A percentile compares a stretch with the other conserved stretches of the same genome.
These are phyloP conservation scores for Carex kokanica DNA, from an alignment of 176 grass and related monocot species.

Conservation along the genomic window DNA sequence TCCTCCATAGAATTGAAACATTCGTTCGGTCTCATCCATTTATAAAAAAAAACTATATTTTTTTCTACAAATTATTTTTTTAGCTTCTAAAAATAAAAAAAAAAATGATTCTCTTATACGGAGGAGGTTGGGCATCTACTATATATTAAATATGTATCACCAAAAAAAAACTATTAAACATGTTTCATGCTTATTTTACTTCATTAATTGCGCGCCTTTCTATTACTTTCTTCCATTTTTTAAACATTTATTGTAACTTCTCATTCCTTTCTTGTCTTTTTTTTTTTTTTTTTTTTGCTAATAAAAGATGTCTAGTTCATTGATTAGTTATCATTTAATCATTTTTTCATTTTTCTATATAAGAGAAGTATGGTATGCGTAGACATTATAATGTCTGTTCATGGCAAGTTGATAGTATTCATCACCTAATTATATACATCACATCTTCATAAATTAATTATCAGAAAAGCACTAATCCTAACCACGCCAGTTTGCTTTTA, in stretches of 20 bases:
- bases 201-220: background rate
- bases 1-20: no score
- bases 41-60: no score
- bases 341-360: no score
- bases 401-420: background rate
- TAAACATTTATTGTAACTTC: background rate
- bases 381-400: background rate
- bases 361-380: no score
- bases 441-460: background rate
- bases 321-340: constrained; percentile 11
- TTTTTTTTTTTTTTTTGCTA: no score
- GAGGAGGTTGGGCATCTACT: background rate
- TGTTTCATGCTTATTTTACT: background rate
- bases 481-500: background rate
- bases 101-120: background rate
- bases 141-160: background rate
- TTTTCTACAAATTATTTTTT: no score
- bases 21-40: no score
- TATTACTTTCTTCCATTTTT: background rate
- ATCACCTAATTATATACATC: background rate
- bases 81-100: no score
- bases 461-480: background rate
- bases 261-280: background rate
- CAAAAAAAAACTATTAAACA: background rate
- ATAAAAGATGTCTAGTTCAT: background rate